Evolutionary conservation across 2,329 filamentous ascomycete genomes (phyloP).

Genomic region (Chrysoporthe austroafricana): DNA sequence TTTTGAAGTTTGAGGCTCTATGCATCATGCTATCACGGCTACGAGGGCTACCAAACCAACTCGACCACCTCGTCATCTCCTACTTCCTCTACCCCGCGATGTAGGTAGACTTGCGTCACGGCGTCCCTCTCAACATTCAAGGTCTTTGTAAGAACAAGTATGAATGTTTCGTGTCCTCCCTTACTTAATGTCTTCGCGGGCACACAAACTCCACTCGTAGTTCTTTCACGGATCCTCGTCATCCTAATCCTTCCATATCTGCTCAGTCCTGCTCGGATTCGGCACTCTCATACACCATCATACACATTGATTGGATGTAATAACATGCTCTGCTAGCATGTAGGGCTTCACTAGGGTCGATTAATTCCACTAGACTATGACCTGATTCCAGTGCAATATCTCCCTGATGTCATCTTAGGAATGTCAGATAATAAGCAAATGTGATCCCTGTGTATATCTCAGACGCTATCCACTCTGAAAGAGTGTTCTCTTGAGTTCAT

Average conservation of each 20-base stretch:
- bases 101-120: constrained; percentile 58
- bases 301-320: constrained; percentile 51
- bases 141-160: constrained; percentile 50
- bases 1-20: too few species aligned
- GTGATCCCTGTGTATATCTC: too few species aligned
- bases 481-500: too few species aligned
- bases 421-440: too few species aligned
- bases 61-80: constrained; percentile 53
- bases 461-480: too few species aligned
- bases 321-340: too few species aligned
- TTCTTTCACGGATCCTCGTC: constrained; percentile 44
- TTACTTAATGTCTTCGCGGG: constrained; percentile 47
- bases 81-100: constrained; percentile 42
- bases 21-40: neutral
- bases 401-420: too few species aligned
- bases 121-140: constrained; percentile 41
- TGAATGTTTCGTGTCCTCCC: constrained; percentile 51
- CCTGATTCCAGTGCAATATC: too few species aligned
- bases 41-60: constrained; percentile 45
- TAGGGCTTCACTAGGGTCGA: too few species aligned
- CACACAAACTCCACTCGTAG: constrained; percentile 56
- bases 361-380: too few species aligned
- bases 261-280: constrained; percentile 37
- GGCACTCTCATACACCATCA: constrained; percentile 40
- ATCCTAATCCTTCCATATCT: constrained; percentile 55